phyloP scores from a whole-genome alignment of 2,329 filamentous ascomycete species.

The Decorospora gaudefroyi region DNA sequence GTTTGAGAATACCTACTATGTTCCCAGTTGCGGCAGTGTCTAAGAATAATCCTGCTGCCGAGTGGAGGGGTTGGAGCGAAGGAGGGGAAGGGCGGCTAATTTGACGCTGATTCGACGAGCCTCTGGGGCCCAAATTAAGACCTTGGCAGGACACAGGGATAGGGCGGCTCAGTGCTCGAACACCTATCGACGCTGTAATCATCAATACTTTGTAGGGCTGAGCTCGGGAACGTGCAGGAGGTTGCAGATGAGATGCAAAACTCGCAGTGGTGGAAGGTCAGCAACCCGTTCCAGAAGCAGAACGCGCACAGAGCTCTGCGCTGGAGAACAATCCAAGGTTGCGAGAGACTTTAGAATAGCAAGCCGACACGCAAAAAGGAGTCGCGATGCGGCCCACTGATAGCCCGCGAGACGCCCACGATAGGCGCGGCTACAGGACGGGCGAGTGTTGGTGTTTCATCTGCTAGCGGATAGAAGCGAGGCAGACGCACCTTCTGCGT shows the following conservation, averaged over 20 bases:
- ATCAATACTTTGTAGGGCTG: constrained; percentile 42
- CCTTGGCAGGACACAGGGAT: constrained; percentile 29
- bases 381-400: constrained; percentile 7
- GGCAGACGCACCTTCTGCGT: constrained; percentile 13
- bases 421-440: constrained; percentile 20
- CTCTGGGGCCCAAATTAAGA: constrained; percentile 31
- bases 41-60: constrained; percentile 44
- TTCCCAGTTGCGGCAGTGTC: constrained; percentile 42
- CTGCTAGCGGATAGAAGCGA: constrained; percentile 22
- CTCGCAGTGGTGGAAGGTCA: constrained; percentile 18
- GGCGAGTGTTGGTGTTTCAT: constrained; percentile 26
- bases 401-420: constrained; percentile 21
- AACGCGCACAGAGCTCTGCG: constrained; percentile 4
- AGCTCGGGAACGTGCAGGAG: constrained; percentile 32
- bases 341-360: constrained; percentile 9
- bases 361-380: constrained; percentile 5
- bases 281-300: constrained; percentile 23
- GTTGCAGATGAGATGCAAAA: constrained; percentile 8
- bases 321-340: too few species aligned
- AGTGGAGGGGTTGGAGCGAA: constrained; percentile 29
- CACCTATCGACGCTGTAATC: constrained; percentile 25
- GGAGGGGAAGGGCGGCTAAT: constrained; percentile 37
- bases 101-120: constrained; percentile 38
- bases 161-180: constrained; percentile 18
- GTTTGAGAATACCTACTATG: constrained; percentile 38